A percentile compares a stretch with the other conserved stretches of the same genome.
Conservation (phyloP, 2,329 filamentous ascomycete species). For the Penicillium frequentans region DNA sequence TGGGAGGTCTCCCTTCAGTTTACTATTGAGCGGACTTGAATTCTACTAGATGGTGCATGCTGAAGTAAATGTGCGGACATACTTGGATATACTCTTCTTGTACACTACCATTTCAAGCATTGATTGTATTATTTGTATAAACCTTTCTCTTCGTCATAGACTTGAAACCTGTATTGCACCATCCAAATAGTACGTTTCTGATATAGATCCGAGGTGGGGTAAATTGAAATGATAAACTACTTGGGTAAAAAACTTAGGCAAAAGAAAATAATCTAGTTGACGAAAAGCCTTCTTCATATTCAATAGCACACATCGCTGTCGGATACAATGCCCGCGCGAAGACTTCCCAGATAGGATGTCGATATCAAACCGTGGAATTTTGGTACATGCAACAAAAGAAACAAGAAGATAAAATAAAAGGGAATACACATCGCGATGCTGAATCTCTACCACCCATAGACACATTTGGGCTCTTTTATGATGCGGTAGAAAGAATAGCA, state of each 20-base stretch:
- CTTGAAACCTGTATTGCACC: neutral
- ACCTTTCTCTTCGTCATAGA: neutral
- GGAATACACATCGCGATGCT: conserved; percentile 22
- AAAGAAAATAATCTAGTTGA: neutral
- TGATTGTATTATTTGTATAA: neutral
- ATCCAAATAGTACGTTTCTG: neutral
- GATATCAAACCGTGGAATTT: conserved; percentile 34
- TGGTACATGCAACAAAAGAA: conserved; percentile 30
- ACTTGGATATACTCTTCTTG: conserved; percentile 6
- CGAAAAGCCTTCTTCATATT: conserved; percentile 15
- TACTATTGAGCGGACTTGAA: conserved; percentile 48
- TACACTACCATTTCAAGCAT: conserved; percentile 7
- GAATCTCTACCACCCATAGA: conserved; percentile 10
- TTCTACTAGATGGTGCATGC: neutral
- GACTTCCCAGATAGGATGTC: conserved; percentile 14
- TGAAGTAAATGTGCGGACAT: neutral
- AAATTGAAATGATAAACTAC: neutral
- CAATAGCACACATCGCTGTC: conserved; percentile 15
- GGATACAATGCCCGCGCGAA: conserved; percentile 11
- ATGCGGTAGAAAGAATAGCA: conserved; percentile 36
- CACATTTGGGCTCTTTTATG: conserved; percentile 28
- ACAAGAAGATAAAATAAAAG: conserved; percentile 17
- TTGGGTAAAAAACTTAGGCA: neutral
- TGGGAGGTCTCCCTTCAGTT: conserved; percentile 95
- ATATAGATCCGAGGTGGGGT: neutral